These are phyloP conservation scores for Thuja plicata DNA, from an alignment of 83 land plant species.

Conservation along the genomic window DNA sequence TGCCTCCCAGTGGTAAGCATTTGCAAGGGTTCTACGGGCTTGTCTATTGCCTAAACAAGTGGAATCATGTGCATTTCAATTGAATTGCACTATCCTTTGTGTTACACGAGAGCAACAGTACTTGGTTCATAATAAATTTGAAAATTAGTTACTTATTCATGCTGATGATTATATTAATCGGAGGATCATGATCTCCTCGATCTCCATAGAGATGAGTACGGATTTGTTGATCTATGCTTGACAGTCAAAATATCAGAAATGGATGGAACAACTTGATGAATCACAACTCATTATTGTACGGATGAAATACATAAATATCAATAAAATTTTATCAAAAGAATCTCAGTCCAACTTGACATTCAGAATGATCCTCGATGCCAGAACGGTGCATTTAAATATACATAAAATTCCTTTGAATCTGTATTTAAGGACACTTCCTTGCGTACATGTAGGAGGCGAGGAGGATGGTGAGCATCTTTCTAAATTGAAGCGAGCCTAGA, in stretches of 20 bases:
- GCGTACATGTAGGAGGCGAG: not conserved
- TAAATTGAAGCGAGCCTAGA: not conserved
- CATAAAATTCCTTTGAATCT: not conserved
- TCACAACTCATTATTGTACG: not conserved
- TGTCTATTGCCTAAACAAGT: not conserved
- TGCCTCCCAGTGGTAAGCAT: not conserved
- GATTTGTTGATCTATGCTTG: not conserved
- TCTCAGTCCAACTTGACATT: not conserved
- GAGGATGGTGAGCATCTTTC: no score
- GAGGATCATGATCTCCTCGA: not conserved
- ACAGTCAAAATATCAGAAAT: not conserved
- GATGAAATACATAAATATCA: not conserved
- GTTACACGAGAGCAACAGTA: not conserved
- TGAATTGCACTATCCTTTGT: not conserved
- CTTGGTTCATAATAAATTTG: not conserved
- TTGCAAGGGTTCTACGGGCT: not conserved
- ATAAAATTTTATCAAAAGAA: not conserved
- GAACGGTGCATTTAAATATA: not conserved
- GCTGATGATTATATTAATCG: not conserved
- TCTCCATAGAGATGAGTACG: not conserved
- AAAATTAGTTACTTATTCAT: not conserved
- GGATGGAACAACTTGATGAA: not conserved
- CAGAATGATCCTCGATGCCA: not conserved
- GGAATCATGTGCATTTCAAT: not conserved
- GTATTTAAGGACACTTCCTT: not conserved